Evolutionary conservation across 805 yeast species (phyloP), one percentile per base, ranked within the genome.

Genomic region (Candida oleophila): DNA sequence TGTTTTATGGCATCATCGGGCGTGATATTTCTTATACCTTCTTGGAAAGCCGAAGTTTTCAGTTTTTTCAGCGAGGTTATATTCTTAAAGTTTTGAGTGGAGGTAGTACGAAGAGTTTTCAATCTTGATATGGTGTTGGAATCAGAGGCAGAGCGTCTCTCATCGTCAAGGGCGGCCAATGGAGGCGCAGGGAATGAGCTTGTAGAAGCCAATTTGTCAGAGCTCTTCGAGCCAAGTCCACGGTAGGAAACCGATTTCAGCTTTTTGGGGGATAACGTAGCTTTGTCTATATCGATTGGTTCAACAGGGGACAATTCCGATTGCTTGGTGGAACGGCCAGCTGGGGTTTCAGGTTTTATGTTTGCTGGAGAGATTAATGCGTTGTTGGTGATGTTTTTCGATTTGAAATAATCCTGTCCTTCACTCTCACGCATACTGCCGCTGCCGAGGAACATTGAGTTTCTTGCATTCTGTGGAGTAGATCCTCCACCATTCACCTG

Each of bases 1-100:
- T 85, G 71, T 54, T 81, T 81, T 41, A 87, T 80, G 0, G 98
- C 85, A 39, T 88, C 87, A 50, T 80, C 82, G 0, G 97, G 96
- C 0, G 86, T 76, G 14, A 88, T 76, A 16, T 68, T 74, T 55
- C 89, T 76, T 38, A 94, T 87, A 4, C 99, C 99, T 67, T 94
- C 99, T 59, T 80, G 82, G 61, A 87, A 87, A 0, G 94, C 94
- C 0, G 88, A 80, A 0, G 95, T 87, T 47, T 82, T 80, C 65
- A 76, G 78, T 58, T 87, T 87, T 50, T 73, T 76, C 41, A 74
- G 68, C 2, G 77, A 69, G 1, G 76, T 71, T 32, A 78, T 61
- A 40, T 62, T 71, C 46, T 73, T 66, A 51, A 78, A 65, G 38
- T 80, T 74, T 44, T 78, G 77, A 2, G 83, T 71, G 9, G 84